Evolutionary conservation across 768 basidiomycete species (phyloP).

Genomic region (Russula olivacea): DNA sequence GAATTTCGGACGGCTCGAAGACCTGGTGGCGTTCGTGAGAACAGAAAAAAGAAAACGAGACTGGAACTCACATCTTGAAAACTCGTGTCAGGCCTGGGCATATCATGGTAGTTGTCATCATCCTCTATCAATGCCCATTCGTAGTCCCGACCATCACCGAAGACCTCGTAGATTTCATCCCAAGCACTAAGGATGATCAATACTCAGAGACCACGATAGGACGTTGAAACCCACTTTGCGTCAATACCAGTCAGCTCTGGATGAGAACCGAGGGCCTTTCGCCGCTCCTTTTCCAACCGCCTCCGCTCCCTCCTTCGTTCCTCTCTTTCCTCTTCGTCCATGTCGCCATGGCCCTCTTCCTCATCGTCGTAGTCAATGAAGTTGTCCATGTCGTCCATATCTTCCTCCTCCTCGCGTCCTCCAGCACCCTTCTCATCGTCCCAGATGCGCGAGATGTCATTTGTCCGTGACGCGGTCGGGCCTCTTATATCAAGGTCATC

Average conservation of each 20-base stretch:
- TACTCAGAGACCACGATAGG: background rate
- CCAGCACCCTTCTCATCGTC: conserved; percentile 61
- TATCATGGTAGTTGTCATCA: conserved; percentile 49
- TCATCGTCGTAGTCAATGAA: conserved; percentile 76
- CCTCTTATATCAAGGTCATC: conserved; percentile 63
- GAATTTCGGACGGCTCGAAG: conserved; percentile 96
- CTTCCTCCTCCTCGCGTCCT: conserved; percentile 50
- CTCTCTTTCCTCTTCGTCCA: conserved; percentile 73
- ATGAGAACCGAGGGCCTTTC: conserved; percentile 58
- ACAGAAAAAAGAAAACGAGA: conserved; percentile 13
- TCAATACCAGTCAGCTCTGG: conserved; percentile 76
- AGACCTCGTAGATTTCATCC: conserved; percentile 94
- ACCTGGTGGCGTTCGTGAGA: conserved; percentile 50
- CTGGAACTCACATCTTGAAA: conserved; percentile 68
- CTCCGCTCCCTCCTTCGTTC: conserved; percentile 63
- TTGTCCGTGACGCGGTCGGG: conserved; percentile 45
- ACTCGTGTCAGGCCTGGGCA: conserved; percentile 67
- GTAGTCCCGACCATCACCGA: conserved; percentile 94
- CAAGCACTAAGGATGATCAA: conserved; percentile 55
- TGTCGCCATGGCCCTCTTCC: conserved; percentile 47
- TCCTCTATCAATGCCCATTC: conserved; percentile 90
- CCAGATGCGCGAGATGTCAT: conserved; percentile 72
- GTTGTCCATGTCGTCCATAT: conserved; percentile 71
- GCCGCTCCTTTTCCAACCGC: conserved; percentile 59
- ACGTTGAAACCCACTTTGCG: conserved; percentile 56